Evolutionary conservation across 345 rosid species (phyloP), one percentile per base, ranked within the genome.

Genomic region (Euphorbia tirucalli): DNA sequence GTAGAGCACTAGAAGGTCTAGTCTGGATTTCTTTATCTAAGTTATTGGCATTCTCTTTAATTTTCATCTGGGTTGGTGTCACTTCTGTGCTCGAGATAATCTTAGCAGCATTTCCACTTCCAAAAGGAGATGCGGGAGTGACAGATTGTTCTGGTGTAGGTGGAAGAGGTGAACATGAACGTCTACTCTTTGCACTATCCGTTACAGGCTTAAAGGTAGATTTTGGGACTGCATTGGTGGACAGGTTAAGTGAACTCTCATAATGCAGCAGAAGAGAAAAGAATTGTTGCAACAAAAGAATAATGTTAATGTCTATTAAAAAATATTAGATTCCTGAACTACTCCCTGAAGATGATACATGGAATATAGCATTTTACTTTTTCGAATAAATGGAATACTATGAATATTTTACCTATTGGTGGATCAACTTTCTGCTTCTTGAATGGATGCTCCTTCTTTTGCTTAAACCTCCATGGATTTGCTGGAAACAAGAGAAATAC

Each of bases 401-500:
- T 30, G 32, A 11, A 65, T 49, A 71, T 10, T 41, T 5, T 85
- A 92, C 99, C 98, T 84, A 77, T 87, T 58, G 87, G 83, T 71
- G 93, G 86, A 57, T 92, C 98, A 69, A 88, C 85, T 84, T 87
- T 95, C 72, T 81, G 91, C 84, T 90, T 92, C 79, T 92, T 95
- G 70, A 73, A 75, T 30, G 93, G 93, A 16, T 85, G 85, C 75
- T 92, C 97, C 79, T 87, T 94, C 89, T 85, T 94, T 73, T 76
- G 81, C 70, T 85, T 86, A 79, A 78, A 87, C 81, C 84, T 90
- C 96, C 97, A 85, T 9, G 93, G 82, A 82, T 82, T 92, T 64
- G 80, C 99, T 95, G 87, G 66, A 84, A 78, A 76, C 54, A 77
- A 59, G 70, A 72, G 66, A 62, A 65, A 56, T 43, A 71, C 61